phyloP scores from a whole-genome alignment of 1,284 basidiomycete genomes.

The Earliella scabrosa region DNA sequence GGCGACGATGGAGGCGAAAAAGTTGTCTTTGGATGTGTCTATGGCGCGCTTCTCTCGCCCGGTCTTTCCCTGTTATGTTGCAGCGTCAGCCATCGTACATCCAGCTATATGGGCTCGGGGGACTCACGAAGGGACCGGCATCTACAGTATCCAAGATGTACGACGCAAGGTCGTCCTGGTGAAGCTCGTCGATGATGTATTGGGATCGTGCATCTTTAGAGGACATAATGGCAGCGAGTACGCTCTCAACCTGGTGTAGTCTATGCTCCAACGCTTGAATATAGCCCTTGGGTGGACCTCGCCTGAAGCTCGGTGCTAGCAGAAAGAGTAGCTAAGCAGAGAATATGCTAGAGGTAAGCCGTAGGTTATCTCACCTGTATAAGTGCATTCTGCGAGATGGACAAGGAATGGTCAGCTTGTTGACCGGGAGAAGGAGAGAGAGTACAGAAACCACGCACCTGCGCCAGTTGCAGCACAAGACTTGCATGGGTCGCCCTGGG shows the following conservation, averaged over 20 bases:
- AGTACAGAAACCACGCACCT: conserved; percentile 40
- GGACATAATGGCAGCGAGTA: conserved; percentile 80
- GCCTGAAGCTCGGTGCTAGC: conserved; percentile 81
- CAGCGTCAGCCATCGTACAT: too few relatives aligned
- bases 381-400: conserved; percentile 65
- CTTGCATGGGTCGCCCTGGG: conserved; percentile 59
- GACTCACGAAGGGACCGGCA: conserved; percentile 71
- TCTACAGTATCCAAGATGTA: conserved; percentile 77
- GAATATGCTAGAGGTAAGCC: too few relatives aligned
- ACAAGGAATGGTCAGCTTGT: conserved; percentile 4
- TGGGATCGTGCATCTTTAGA: conserved; percentile 63
- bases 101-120: background rate
- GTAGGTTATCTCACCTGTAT: conserved; percentile 54
- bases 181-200: conserved; percentile 68
- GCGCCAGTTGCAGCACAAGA: conserved; percentile 67
- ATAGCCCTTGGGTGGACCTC: conserved; percentile 87
- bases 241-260: conserved; percentile 87
- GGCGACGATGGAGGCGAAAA: conserved; percentile 73
- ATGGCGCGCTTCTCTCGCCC: conserved; percentile 55
- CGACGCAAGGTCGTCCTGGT: conserved; percentile 69
- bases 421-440: conserved; percentile 4
- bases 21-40: conserved; percentile 64
- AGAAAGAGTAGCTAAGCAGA: too few relatives aligned
- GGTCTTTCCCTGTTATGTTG: conserved; percentile 63
- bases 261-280: conserved; percentile 88